Evolutionary conservation across 306 rosid species (phyloP).

Genomic region (Vigna radiata): DNA sequence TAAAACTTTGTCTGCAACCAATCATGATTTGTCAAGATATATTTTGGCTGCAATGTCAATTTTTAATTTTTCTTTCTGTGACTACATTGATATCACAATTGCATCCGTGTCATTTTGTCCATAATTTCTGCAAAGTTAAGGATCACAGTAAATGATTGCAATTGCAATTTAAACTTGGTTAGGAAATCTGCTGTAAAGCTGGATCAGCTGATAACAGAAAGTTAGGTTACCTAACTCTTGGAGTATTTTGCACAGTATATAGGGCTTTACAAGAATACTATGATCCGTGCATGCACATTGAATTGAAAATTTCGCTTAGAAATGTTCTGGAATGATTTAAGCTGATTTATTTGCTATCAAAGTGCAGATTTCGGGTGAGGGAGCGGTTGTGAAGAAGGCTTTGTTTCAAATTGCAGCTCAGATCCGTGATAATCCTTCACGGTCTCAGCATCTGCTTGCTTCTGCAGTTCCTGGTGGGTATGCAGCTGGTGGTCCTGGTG

Average conservation of each 20-base stretch:
- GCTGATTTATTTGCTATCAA: slow-evolving; percentile 10
- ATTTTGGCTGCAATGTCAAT: not conserved
- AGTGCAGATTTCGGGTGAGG: slow-evolving; percentile 83
- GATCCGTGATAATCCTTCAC: slow-evolving; percentile 90
- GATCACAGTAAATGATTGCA: not conserved
- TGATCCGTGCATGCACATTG: not conserved
- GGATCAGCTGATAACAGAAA: not conserved
- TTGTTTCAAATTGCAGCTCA: slow-evolving; percentile 75
- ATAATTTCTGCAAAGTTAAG: no score
- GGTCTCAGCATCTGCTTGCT: slow-evolving; percentile 83
- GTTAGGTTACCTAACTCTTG: not conserved
- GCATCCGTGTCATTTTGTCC: not conserved
- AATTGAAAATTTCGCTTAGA: not conserved
- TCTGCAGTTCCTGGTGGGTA: slow-evolving; percentile 65
- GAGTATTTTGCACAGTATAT: not conserved
- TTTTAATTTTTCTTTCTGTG: not conserved
- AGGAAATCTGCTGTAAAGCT: not conserved
- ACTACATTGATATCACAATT: not conserved
- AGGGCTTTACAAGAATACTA: not conserved
- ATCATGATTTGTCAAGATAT: not conserved
- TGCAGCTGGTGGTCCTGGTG: slow-evolving; percentile 64
- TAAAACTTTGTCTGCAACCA: not conserved
- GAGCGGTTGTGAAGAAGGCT: slow-evolving; percentile 79
- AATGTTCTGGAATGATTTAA: not conserved
- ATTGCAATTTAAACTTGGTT: not conserved